Evolutionary conservation across 768 basidiomycete genomes (phyloP).

Genomic region (Strobilomyces echinocephalus): DNA sequence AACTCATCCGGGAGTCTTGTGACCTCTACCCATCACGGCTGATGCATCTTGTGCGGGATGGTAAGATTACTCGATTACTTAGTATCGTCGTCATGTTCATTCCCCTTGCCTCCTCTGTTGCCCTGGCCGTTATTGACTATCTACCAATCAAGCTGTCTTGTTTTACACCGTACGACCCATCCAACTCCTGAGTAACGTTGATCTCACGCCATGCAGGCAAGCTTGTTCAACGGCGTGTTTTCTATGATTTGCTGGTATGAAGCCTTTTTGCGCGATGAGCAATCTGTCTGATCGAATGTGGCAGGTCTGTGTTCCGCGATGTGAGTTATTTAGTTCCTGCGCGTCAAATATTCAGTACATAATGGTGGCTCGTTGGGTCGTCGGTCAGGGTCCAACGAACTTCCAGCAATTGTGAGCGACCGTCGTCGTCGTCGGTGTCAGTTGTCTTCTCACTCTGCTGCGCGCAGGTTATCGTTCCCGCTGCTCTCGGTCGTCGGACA

Average conservation of each 20-base stretch:
- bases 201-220: slow-evolving; percentile 3
- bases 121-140: neutral
- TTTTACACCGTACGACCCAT: slow-evolving; percentile 8
- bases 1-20: neutral
- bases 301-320: slow-evolving; percentile 4
- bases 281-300: too few relatives aligned
- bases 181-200: neutral
- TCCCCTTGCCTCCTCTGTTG: too few relatives aligned
- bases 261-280: too few relatives aligned
- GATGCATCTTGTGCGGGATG: slow-evolving; percentile 5
- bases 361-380: too few relatives aligned
- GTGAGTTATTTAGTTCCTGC: neutral
- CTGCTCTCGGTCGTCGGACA: slow-evolving; percentile 16
- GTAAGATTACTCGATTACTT: neutral
- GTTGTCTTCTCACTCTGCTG: too few relatives aligned
- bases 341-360: too few relatives aligned
- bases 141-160: neutral
- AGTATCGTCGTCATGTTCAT: too few relatives aligned
- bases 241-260: slow-evolving; percentile 13
- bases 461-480: slow-evolving; percentile 10
- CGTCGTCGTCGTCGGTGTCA: too few relatives aligned
- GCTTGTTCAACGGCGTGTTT: slow-evolving; percentile 1
- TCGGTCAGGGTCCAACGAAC: too few relatives aligned
- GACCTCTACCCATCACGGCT: neutral
- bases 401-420: too few relatives aligned